Base-by-base conservation (phyloP, 139 green algal genomes). In the Auxenochlorella protothecoides region DNA sequence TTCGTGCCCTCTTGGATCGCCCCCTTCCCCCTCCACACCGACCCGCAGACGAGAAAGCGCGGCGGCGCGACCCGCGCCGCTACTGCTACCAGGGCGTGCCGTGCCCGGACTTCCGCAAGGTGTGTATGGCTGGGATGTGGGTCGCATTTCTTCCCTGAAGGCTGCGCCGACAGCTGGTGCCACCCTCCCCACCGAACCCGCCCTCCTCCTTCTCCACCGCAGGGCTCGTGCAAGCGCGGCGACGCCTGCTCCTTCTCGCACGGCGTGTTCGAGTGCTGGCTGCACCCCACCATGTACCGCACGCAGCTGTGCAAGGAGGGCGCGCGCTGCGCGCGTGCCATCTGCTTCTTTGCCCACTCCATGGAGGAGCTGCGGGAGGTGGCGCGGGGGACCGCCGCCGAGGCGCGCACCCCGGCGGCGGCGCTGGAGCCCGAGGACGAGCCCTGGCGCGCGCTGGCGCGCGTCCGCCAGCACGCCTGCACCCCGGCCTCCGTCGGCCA, bases 291-390 rank as follows among this genome's bases (percentile, higher is more conserved):
- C 66, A 84, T 85, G 66, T 92, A 90, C 77, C 78, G 86, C 72
- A 89, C 85, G 6, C 82, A 87, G 74, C 80, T 93, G 60, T 97
- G 91, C 85, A 95, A 89, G 72, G 82, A 93, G 53, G 88, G 86
- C n/a, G 66, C 68, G 9, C 68, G 66, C 65, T 97, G 91, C 78
- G 70, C 52, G 12, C 85, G 91, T 14, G 73, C 76, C 15, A 88
- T 95, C 3, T 97, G 91, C 86, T 97, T 97, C 83, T 97, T 96
- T 73, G 91, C 91, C 0, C 91, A 97, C 81, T 78, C 68, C 0
- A 68, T 83, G 5, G 69, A 79, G n/a, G 80, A 96, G 84, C 85
- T 96, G 59, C 78, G 90, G 5, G 73, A 78, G 68, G 27, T 44
- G 27, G 27, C 27, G 27, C 27, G 27, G 27, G 27, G 27, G 27